Evolutionary conservation across 495 filamentous ascomycete species (phyloP).

Genomic region (Xylaria nigripes): DNA sequence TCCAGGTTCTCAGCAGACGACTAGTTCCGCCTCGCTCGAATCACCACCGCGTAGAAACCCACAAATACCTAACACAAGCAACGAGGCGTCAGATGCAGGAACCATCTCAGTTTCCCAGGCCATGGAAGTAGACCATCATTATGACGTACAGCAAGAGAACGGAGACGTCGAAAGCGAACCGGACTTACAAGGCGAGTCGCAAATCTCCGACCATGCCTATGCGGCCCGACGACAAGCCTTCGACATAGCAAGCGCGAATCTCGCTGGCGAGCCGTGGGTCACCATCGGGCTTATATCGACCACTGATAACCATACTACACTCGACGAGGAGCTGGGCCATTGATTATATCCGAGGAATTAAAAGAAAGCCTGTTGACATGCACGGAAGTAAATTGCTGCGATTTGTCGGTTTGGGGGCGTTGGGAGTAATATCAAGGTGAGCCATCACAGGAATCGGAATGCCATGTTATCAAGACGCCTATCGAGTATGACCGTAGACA

Average conservation of each 20-base stretch:
- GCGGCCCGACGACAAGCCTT: slow-evolving; percentile 27
- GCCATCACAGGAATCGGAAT: no score
- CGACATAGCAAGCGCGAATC: slow-evolving; percentile 18
- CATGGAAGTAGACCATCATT: not conserved
- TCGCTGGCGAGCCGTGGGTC: slow-evolving; percentile 13
- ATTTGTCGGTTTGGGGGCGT: no score
- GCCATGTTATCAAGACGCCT: no score
- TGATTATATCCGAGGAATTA: no score
- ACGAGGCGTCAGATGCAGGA: not conserved
- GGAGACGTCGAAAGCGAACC: not conserved
- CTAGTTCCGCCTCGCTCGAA: not conserved
- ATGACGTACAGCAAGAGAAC: not conserved
- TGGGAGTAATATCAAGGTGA: no score
- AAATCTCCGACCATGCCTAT: slow-evolving; percentile 23
- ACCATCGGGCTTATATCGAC: slow-evolving; percentile 31
- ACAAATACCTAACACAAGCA: not conserved
- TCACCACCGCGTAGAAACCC: not conserved
- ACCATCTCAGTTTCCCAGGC: not conserved
- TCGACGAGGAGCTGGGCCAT: slow-evolving; percentile 26
- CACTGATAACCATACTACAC: slow-evolving; percentile 27
- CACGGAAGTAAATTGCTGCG: not conserved
- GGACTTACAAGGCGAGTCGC: slow-evolving; percentile 18
- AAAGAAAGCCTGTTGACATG: no score
- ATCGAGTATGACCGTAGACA: no score
- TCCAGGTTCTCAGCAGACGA: not conserved